These are phyloP conservation scores for Penicillium sp. DNA, from an alignment of 2,329 filamentous ascomycete species.

Conservation along the genomic window DNA sequence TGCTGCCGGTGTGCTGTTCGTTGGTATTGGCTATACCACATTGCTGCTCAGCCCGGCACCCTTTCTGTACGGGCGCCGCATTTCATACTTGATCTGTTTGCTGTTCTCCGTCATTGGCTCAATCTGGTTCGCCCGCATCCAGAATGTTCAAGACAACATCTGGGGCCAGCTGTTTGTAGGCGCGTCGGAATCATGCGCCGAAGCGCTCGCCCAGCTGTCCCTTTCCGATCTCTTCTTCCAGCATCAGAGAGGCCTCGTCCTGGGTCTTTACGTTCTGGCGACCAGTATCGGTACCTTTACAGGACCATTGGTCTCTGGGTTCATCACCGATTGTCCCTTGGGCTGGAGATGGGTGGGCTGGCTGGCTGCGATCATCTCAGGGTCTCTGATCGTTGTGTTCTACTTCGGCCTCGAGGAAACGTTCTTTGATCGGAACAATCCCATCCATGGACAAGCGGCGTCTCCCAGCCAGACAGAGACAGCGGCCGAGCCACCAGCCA, in stretches of 20 bases:
- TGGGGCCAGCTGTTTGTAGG: conserved; percentile 62
- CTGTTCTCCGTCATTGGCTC: conserved; percentile 53
- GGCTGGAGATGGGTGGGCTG: conserved; percentile 61
- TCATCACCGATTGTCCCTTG: conserved; percentile 49
- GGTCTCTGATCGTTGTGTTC: conserved; percentile 50
- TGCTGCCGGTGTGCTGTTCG: conserved; percentile 59
- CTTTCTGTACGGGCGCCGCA: conserved; percentile 57
- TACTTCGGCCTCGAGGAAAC: conserved; percentile 59
- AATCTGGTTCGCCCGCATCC: conserved; percentile 56
- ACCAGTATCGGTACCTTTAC: conserved; percentile 60
- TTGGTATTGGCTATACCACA: conserved; percentile 59
- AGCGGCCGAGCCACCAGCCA: background rate
- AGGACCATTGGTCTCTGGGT: conserved; percentile 56
- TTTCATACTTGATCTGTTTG: conserved; percentile 58
- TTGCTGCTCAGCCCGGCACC: conserved; percentile 56
- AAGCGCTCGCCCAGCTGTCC: conserved; percentile 60
- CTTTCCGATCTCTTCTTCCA: conserved; percentile 61
- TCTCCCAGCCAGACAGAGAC: conserved; percentile 5
- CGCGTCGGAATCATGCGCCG: conserved; percentile 58
- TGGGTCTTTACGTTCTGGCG: conserved; percentile 59
- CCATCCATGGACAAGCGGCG: conserved; percentile 8
- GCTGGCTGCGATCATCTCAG: conserved; percentile 54
- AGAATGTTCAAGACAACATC: conserved; percentile 50
- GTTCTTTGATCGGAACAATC: conserved; percentile 22
- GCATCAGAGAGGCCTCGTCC: conserved; percentile 57